Evolutionary conservation across 2,329 filamentous ascomycete species (phyloP).

Genomic region (Alternaria angustiovoidea): DNA sequence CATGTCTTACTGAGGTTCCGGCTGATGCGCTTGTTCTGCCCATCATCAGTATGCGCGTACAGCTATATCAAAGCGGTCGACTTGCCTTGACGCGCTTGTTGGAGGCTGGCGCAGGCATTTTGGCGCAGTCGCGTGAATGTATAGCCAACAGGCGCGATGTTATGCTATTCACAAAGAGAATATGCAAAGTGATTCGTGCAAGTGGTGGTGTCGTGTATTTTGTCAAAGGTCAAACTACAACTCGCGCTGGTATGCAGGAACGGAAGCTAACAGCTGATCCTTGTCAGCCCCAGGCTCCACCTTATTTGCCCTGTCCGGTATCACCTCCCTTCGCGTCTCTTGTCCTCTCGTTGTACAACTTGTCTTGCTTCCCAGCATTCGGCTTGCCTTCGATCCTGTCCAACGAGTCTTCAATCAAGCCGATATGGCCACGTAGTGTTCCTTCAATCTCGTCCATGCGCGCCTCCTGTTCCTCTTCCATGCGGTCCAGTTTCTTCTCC

Average conservation of each 20-base stretch:
- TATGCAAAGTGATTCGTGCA: neutral
- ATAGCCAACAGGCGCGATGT: neutral
- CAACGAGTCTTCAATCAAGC: conserved; percentile 56
- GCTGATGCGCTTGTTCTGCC: conserved; percentile 52
- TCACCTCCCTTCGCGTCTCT: conserved; percentile 13
- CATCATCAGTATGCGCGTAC: conserved; percentile 24
- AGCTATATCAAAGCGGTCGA: neutral
- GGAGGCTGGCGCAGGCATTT: conserved; percentile 62
- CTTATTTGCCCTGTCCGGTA: neutral
- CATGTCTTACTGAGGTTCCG: conserved; percentile 47
- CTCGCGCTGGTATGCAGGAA: neutral
- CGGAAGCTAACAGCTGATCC: conserved; percentile 17
- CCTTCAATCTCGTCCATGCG: conserved; percentile 58
- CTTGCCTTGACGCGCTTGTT: conserved; percentile 62
- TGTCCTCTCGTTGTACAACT: conserved; percentile 37
- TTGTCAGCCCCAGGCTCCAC: conserved; percentile 14
- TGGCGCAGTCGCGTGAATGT: conserved; percentile 9
- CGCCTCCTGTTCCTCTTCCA: conserved; percentile 57
- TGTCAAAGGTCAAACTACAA: neutral
- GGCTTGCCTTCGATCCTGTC: conserved; percentile 54
- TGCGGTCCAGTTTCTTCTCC: conserved; percentile 44
- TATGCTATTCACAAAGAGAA: neutral
- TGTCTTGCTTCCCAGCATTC: conserved; percentile 45
- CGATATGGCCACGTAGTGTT: conserved; percentile 57
- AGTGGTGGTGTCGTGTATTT: neutral